Base-by-base conservation (phyloP, 1,284 basidiomycete species). In the Moniliophthora roreri region DNA sequence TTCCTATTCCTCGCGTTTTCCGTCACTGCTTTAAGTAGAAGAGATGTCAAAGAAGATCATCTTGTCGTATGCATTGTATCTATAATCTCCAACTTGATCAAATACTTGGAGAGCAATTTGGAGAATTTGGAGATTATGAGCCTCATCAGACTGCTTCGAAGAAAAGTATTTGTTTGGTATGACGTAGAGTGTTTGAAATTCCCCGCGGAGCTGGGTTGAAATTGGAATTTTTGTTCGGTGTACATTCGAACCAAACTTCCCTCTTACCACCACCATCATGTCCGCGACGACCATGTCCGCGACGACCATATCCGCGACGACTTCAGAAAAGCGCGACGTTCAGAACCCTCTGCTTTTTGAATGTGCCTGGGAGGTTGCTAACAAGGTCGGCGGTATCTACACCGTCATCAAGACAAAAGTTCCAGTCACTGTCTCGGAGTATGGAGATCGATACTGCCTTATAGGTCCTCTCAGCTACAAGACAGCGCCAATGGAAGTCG, bases 341-440 rank as follows among this genome's bases (percentile, higher is more conserved):
- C 82, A 85, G 66, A 80, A 86, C 62, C 81, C 89, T 45, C 68
- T 92, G 35, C 86, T 95, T 66, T 95, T 95, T 67, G 93, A 95
- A 68, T 90, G 87, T 66, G 92, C 92, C 34, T 95, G 93, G 92
- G 93, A 95, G 74, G 93, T 95, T 63, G 93, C 90, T 35, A 96
- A 96, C 82, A 96, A 95, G 75, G 95, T 98, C 71, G 95, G 95
- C 62, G 95, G 95, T 60, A 98, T 98, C 75, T 98, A 98, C 82
- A 98, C 95, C 59, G 95, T 98, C 76, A 98, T 98, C 74, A 98
- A 98, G 77, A 98, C 96, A 52, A 99, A 98, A 70, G 95, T 97
- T 50, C 96, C 96, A 54, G 93, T 99, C 70, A 98, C 96, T 58
- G 91, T 95, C 64, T 85, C 87, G 58, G 94, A 97, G 71, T 97